Base-by-base conservation (phyloP, 116 monocot genomes). In the Papilionanthe hybrid region DNA sequence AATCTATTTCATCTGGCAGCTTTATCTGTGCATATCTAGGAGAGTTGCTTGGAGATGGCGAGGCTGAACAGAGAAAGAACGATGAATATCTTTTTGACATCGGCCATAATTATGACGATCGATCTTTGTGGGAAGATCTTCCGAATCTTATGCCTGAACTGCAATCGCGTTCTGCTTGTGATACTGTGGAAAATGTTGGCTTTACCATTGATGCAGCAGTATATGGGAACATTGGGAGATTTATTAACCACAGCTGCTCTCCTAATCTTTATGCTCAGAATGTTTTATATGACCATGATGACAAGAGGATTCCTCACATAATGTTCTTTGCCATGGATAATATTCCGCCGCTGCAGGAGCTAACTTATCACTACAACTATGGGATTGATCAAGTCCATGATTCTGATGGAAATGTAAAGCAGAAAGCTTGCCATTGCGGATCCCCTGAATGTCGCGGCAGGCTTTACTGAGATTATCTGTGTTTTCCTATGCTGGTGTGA, bases 251-350 rank as follows among this genome's bases (percentile, higher is more conserved):
- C 60, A 90, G 92, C 76, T 94, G 94, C 49, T 84, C 94, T 12
- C 92, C 94, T 9, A 94, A 94, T 58, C 87, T 94, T 6, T 94
- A 90, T 75, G 94, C 94, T 12, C 94, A 94, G 78, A 90, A 88
- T 84, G 87, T 94, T 72, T 83, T 94, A 23, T 94, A 83, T 84
- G 94, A 94, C 43, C 94, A 94, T 77, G 94, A 91, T 78, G 90
- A 92, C 76, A 90, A 83, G 87, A 85, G 82, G 73, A 81, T 84
- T 79, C 94, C 94, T 42, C 94, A 94, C 32, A 79, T 94, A 18
- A 92, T 92, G 92, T 84, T 94, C 23, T 94, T 94, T 79, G 94
- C 94, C 53, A 81, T 84, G 65, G 90, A 94, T 82, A 92, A 94
- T 67, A 94, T 94, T 42, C 92, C 94, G 48, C 92, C 92, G 15